Evolutionary conservation across 495 filamentous ascomycete genomes (phyloP), one percentile per base, ranked within the genome.

Genomic region (Talaromyces wortmannii): DNA sequence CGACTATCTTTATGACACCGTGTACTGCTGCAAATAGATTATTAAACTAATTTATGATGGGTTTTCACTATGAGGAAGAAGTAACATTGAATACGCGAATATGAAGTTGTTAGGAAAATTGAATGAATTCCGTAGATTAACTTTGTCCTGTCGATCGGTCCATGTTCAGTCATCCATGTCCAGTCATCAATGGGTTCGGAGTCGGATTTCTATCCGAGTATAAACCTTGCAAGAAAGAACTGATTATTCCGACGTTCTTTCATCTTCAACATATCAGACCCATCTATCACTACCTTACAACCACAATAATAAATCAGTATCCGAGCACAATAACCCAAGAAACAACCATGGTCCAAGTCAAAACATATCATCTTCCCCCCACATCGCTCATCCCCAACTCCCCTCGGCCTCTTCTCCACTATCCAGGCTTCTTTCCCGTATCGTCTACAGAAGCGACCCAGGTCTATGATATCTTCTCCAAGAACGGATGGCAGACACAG

Each of bases 381-480:
- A 72, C 67, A 12, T 16, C 50, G 0, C 61, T 67, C 17, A 66
- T 71, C 32, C 70, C 67, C 53, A 70, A 71, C 64, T 67, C 65
- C 23, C 62, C 62, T 0, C 57, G 60, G 32, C 64, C 63, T 1
- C 57, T 70, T 17, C 57, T 70, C 13, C 66, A 66, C 59, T 71
- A 73, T 54, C 58, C 57, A 32, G 50, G 49, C 45, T 55, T 53
- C 50, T 40, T 40, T 40, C 36, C 36, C 36, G 36, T 5, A 5
- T 40, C 36, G 36, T 40, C 36, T 40, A 40, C 36, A 40, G 55
- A 55, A 23, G n/a, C 52, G 33, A 32, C 52, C 12, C 56, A 55
- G 45, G 56, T 55, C 17, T 60, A 61, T 61, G 63, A 72, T 57
- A 61, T 63, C 47, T 72, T 67, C 64, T 54, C 56, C 7, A 43